phyloP scores from a whole-genome alignment of 2,329 filamentous ascomycete species.

The Arthroderma sp. region DNA sequence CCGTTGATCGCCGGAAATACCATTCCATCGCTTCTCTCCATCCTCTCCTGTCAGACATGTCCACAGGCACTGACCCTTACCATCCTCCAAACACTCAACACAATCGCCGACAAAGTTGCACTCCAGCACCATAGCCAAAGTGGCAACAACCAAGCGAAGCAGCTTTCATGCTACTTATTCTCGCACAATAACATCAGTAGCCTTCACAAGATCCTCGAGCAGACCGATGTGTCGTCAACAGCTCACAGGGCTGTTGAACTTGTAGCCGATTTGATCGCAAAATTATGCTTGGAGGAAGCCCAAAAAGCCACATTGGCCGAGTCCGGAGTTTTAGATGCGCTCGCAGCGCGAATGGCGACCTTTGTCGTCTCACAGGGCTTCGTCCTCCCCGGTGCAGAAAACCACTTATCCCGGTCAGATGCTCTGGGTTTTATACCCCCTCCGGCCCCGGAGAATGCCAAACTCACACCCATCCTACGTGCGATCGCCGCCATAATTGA shows the following conservation, averaged over 20 bases:
- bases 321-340: conserved; percentile 60
- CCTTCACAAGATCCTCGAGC: conserved; percentile 52
- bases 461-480: conserved; percentile 58
- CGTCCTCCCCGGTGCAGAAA: conserved; percentile 53
- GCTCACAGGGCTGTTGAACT: conserved; percentile 38
- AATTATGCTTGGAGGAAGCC: conserved; percentile 53
- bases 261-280: conserved; percentile 39
- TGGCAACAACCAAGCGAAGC: conserved; percentile 35
- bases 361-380: conserved; percentile 56
- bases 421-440: conserved; percentile 47
- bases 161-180: conserved; percentile 54
- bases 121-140: conserved; percentile 37
- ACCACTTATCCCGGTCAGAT: conserved; percentile 41
- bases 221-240: conserved; percentile 39
- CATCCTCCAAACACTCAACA: conserved; percentile 60
- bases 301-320: conserved; percentile 62
- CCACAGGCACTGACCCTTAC: conserved; percentile 56
- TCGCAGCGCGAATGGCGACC: conserved; percentile 60
- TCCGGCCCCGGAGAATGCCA: conserved; percentile 45
- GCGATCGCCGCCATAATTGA: conserved; percentile 65
- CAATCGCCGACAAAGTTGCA: conserved; percentile 53
- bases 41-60: conserved; percentile 52
- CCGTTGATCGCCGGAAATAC: conserved; percentile 57
- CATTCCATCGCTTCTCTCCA: conserved; percentile 56
- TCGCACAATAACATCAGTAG: conserved; percentile 46